Evolutionary conservation across 352 stramenopile genomes (phyloP).

Genomic region (Phytophthora citricola): DNA sequence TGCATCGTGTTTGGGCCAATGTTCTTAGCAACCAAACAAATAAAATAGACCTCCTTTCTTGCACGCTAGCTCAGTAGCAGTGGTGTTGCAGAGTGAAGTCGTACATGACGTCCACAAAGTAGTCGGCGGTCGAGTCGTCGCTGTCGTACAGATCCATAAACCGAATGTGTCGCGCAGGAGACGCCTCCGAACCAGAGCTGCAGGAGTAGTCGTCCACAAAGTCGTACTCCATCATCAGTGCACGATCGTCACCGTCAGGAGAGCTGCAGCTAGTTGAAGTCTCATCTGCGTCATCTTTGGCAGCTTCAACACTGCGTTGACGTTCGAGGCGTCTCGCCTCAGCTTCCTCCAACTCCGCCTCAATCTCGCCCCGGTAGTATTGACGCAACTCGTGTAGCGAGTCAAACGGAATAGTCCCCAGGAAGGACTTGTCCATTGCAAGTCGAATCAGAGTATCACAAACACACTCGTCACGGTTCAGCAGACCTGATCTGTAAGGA

Average conservation of each 20-base stretch:
- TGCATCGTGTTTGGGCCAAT: conserved; percentile 12
- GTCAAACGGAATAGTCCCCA: conserved; percentile 78
- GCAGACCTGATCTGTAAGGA: conserved; percentile 57
- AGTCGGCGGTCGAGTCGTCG: conserved; percentile 48
- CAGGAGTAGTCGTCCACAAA: conserved; percentile 76
- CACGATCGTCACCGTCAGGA: conserved; percentile 35
- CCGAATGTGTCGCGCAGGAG: conserved; percentile 59
- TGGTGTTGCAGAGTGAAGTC: conserved; percentile 46
- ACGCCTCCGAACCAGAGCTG: conserved; percentile 52
- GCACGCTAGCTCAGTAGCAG: conserved; percentile 16
- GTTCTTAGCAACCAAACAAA: conserved; percentile 13
- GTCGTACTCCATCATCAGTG: conserved; percentile 73
- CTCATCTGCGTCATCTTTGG: conserved; percentile 26
- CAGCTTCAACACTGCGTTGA: conserved; percentile 19
- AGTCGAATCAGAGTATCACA: conserved; percentile 84
- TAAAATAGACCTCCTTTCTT: conserved; percentile 26
- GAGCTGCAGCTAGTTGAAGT: conserved; percentile 31
- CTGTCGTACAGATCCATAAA: conserved; percentile 73
- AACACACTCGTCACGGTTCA: conserved; percentile 85
- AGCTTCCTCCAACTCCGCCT: conserved; percentile 52
- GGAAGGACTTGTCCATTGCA: conserved; percentile 84
- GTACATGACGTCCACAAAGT: conserved; percentile 80
- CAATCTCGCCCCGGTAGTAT: conserved; percentile 68
- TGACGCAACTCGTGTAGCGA: conserved; percentile 75
- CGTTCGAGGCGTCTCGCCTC: conserved; percentile 41